These are phyloP conservation scores for Daedaleopsis nitida DNA, from an alignment of 768 basidiomycete species.

Conservation along the genomic window DNA sequence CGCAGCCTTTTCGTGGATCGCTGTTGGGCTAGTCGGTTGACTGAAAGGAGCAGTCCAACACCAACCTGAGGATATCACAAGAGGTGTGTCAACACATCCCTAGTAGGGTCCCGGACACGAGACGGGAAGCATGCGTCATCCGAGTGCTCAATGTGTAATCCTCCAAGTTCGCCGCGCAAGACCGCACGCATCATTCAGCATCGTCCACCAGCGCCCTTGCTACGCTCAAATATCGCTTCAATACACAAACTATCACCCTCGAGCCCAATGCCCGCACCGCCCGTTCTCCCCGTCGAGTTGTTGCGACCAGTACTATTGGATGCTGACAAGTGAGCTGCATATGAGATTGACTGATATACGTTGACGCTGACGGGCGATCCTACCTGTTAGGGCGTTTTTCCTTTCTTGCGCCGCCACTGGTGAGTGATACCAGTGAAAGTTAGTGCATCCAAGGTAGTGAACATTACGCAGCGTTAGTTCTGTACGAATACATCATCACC, in stretches of 20 bases:
- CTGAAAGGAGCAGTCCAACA: too few relatives aligned
- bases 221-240: too few relatives aligned
- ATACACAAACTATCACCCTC: too few relatives aligned
- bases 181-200: too few relatives aligned
- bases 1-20: background rate
- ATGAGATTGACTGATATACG: background rate
- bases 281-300: too few relatives aligned
- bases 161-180: background rate
- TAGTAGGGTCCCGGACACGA: background rate
- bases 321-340: slow-evolving; percentile 7
- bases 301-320: slow-evolving; percentile 2
- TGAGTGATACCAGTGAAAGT: background rate
- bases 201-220: too few relatives aligned
- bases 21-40: background rate
- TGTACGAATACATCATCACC: slow-evolving; percentile 21
- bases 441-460: background rate
- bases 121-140: background rate
- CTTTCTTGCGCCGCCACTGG: slow-evolving; percentile 15
- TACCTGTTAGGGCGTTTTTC: slow-evolving; percentile 12
- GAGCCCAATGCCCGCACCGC: too few relatives aligned
- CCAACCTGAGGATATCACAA: too few relatives aligned
- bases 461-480: slow-evolving; percentile 4
- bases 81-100: too few relatives aligned
- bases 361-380: slow-evolving; percentile 6
- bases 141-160: background rate